A percentile compares a stretch with the other conserved stretches of the same genome.
Conservation (phyloP, 1,139 yeast genomes). For the Candida freyschussii region DNA sequence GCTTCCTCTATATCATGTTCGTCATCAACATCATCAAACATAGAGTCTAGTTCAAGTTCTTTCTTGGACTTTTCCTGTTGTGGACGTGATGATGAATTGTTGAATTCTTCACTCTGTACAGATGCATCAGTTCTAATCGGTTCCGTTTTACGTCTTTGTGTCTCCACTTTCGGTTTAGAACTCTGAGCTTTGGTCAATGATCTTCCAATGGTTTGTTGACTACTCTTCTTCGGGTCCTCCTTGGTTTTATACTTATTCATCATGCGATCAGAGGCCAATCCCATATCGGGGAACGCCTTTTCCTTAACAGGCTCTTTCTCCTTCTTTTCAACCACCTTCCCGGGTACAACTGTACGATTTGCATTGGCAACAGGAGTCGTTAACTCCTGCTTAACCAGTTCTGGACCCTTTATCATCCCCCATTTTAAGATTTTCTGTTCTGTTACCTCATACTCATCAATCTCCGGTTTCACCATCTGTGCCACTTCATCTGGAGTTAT, state of each 20-base stretch:
- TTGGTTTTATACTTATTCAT: conserved; percentile 13
- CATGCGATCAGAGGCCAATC: conserved; percentile 15
- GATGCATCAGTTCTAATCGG: conserved; percentile 12
- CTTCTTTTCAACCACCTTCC: neutral
- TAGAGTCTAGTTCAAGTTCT: conserved; percentile 24
- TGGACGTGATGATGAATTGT: conserved; percentile 8
- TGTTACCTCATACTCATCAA: conserved; percentile 13
- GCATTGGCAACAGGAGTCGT: neutral
- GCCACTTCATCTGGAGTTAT: conserved; percentile 20
- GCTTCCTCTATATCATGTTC: conserved; percentile 9
- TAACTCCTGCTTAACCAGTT: conserved; percentile 8
- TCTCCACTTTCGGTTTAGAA: neutral
- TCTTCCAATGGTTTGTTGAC: conserved; percentile 15
- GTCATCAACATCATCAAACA: conserved; percentile 29
- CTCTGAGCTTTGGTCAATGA: conserved; percentile 7
- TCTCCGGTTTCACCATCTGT: conserved; percentile 13
- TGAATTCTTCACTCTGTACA: conserved; percentile 14
- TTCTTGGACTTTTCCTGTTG: conserved; percentile 14
- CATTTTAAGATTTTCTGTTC: conserved; percentile 21
- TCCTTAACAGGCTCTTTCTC: conserved; percentile 6
- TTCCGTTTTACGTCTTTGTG: conserved; percentile 11
- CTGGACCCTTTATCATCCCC: conserved; percentile 29
- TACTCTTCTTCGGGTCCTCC: conserved; percentile 11
- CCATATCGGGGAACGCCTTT: conserved; percentile 19
- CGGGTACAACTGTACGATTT: neutral